A percentile compares a stretch with the other conserved stretches of the same genome.
phyloP scores from a whole-genome alignment of 495 filamentous ascomycete genomes.

The Xanthoparmelia taractica region DNA sequence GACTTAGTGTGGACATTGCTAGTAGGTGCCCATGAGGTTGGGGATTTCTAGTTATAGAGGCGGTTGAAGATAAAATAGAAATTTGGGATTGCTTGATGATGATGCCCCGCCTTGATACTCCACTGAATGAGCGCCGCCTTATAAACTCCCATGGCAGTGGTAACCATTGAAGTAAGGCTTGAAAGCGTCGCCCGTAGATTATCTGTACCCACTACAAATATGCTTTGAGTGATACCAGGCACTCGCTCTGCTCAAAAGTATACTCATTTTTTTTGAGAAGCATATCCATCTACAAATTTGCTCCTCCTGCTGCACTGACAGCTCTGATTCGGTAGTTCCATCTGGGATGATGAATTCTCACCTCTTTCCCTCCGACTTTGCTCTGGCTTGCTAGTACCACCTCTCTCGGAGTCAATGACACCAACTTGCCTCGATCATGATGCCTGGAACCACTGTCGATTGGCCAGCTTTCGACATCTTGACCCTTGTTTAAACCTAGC shows the following conservation, averaged over 20 bases:
- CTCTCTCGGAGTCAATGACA: conserved; percentile 41
- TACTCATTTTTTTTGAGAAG: too few species aligned
- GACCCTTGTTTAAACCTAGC: conserved; percentile 38
- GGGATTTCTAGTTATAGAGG: not conserved
- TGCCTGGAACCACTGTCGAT: conserved; percentile 47
- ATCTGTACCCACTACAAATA: too few species aligned
- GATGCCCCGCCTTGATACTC: too few species aligned
- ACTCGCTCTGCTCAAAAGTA: too few species aligned
- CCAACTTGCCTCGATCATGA: conserved; percentile 45
- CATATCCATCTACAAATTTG: conserved; percentile 14
- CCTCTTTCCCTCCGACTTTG: conserved; percentile 32
- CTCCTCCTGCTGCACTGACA: conserved; percentile 21
- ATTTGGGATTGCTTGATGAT: not conserved
- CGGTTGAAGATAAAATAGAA: not conserved
- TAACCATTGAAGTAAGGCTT: too few species aligned
- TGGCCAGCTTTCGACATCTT: conserved; percentile 46
- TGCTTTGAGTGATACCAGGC: conserved; percentile 1
- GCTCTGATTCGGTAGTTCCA: conserved; percentile 45
- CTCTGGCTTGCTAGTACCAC: conserved; percentile 43
- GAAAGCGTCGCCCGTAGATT: too few species aligned
- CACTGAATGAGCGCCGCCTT: too few species aligned
- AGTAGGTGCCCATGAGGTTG: not conserved
- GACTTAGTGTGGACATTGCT: conserved; percentile 35
- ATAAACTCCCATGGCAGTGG: too few species aligned
- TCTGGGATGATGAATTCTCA: conserved; percentile 49